Percentiles rank a stretch among this genome's conserved stretches.
Conservation (phyloP, 2,329 filamentous ascomycete species). For the Fusarium sp. region DNA sequence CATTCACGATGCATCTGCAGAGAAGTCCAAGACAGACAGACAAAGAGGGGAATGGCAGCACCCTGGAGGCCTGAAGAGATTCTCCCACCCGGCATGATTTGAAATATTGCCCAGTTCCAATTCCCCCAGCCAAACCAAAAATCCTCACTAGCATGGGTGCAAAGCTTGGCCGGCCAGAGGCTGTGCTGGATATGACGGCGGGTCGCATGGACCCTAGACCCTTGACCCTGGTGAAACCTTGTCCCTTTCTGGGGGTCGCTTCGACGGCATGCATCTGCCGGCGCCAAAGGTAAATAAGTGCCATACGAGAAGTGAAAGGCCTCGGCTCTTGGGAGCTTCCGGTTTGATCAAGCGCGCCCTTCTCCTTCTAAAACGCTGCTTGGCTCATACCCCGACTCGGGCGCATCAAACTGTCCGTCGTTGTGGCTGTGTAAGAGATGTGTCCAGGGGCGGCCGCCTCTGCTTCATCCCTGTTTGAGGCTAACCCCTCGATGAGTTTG, state of each 20-base stretch:
- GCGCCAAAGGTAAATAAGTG: not conserved
- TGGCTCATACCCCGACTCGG: constrained; percentile 10
- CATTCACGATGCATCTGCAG: not conserved
- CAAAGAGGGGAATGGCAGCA: not conserved
- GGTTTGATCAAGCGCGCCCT: constrained; percentile 5
- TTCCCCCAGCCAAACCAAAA: not conserved
- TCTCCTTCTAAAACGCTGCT: constrained; percentile 5
- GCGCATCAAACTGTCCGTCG: constrained; percentile 31
- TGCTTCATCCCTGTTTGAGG: constrained; percentile 36
- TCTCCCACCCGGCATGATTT: not conserved
- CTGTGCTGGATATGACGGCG: not conserved
- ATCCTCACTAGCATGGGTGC: not conserved
- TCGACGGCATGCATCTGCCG: not conserved
- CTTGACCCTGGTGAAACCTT: not conserved
- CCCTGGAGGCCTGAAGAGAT: not conserved
- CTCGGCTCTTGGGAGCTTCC: not conserved
- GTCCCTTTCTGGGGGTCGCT: not conserved
- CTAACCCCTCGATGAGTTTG: constrained; percentile 5
- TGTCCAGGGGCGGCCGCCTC: constrained; percentile 22
- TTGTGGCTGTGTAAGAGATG: constrained; percentile 20
- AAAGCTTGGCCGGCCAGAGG: not conserved
- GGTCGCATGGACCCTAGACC: not conserved
- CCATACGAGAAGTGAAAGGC: not conserved
- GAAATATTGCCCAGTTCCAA: not conserved
- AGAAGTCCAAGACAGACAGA: not conserved